These are phyloP conservation scores for Coprinopsis marcescibilis DNA, from an alignment of 768 basidiomycete species.

Conservation along the genomic window DNA sequence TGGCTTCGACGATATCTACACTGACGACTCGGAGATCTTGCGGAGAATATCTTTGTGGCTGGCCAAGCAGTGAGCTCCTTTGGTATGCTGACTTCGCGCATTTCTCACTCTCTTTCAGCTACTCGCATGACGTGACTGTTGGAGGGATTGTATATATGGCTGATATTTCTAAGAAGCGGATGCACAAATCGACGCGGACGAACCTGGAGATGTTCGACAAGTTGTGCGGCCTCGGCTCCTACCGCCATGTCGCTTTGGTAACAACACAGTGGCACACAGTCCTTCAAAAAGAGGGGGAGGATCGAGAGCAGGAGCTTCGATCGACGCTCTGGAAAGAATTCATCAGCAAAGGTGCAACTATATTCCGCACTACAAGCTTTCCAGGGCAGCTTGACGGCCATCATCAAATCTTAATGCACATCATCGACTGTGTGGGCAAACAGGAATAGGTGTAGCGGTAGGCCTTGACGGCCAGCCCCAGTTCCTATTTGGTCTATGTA, in stretches of 20 bases:
- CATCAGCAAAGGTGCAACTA: too few relatives aligned
- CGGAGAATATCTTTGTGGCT: conserved; percentile 20
- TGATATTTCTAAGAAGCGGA: conserved; percentile 10
- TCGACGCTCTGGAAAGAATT: too few relatives aligned
- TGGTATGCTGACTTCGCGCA: not conserved
- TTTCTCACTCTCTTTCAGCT: not conserved
- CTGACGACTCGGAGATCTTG: conserved; percentile 21
- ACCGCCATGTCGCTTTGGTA: conserved; percentile 10
- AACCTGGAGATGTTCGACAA: conserved; percentile 11
- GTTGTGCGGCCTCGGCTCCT: conserved; percentile 7
- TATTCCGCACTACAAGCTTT: too few relatives aligned
- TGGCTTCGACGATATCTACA: conserved; percentile 21
- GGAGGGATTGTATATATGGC: conserved; percentile 12
- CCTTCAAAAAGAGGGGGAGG: not conserved
- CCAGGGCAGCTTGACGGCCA: too few relatives aligned
- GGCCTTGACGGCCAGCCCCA: too few relatives aligned
- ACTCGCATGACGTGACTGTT: conserved; percentile 4
- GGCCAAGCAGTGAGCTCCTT: conserved; percentile 11
- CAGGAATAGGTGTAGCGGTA: too few relatives aligned
- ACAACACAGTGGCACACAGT: conserved; percentile 11
- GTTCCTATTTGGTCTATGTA: too few relatives aligned
- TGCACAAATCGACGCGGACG: conserved; percentile 3
- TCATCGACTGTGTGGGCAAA: too few relatives aligned
- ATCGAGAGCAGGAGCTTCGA: conserved; percentile 14
- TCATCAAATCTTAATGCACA: too few relatives aligned